phyloP scores from a whole-genome alignment of 345 rosid genomes.

The rapeseed (Brassica napus) region DNA sequence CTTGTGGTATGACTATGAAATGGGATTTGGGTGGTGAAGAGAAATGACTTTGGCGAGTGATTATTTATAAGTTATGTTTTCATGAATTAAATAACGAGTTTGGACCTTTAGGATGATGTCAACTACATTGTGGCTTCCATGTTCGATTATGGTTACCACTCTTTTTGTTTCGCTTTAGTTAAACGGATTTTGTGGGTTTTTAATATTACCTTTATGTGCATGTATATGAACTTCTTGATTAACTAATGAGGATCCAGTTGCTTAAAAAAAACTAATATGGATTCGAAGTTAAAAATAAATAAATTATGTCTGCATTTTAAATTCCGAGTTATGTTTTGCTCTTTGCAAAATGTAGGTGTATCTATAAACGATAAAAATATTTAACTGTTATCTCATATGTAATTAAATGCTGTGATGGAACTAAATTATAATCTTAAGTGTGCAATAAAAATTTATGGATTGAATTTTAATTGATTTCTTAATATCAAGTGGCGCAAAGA shows the following conservation, averaged over 20 bases:
- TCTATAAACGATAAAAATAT: not conserved
- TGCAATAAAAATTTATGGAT: not conserved
- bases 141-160: constrained; percentile 63
- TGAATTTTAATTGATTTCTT: not conserved
- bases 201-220: not conserved
- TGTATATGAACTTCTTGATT: not conserved
- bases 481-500: constrained; percentile 29
- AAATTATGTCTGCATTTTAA: not conserved
- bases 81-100: not conserved
- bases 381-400: not conserved
- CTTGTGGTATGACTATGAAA: constrained; percentile 16
- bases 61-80: constrained; percentile 33
- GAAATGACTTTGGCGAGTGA: constrained; percentile 26
- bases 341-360: not conserved
- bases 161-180: constrained; percentile 28
- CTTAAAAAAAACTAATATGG: not conserved
- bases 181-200: not conserved
- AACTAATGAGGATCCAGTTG: not conserved
- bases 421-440: not conserved
- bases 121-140: constrained; percentile 50
- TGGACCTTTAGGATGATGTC: constrained; percentile 24
- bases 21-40: constrained; percentile 26
- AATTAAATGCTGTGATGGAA: not conserved
- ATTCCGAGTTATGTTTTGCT: not conserved
- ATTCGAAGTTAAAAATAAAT: not conserved